These are phyloP conservation scores for Epichloe hybrida DNA, from an alignment of 2,329 filamentous ascomycete species.

Conservation along the genomic window DNA sequence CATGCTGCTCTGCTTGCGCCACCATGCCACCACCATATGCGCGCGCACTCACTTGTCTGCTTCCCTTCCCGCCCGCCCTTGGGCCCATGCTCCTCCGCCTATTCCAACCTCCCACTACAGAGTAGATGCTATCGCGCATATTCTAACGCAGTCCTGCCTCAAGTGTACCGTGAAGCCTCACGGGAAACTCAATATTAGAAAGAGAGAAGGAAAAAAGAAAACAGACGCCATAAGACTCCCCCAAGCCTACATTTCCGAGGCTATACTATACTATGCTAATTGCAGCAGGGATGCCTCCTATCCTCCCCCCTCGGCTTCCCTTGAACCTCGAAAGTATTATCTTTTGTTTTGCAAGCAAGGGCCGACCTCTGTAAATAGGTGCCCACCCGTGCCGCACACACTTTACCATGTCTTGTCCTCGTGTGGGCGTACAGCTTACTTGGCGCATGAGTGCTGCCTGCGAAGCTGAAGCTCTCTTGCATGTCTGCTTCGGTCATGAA, in stretches of 20 bases:
- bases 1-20: neutral
- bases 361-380: neutral
- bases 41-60: neutral
- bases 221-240: neutral
- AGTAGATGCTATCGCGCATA: neutral
- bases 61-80: neutral
- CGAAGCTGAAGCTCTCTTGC: neutral
- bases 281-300: neutral
- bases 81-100: no score
- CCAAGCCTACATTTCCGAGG: neutral
- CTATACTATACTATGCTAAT: neutral
- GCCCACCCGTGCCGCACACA: neutral
- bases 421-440: neutral
- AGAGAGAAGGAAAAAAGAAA: neutral
- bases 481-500: neutral
- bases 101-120: neutral
- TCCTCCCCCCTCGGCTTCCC: neutral
- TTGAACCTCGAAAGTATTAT: neutral
- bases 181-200: neutral
- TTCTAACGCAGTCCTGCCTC: neutral
- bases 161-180: neutral
- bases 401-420: neutral
- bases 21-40: neutral
- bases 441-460: neutral
- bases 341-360: neutral